Evolutionary conservation across 441 rosid species (phyloP), one percentile per base, ranked within the genome.

Genomic region (Eutrema salsugineum): DNA sequence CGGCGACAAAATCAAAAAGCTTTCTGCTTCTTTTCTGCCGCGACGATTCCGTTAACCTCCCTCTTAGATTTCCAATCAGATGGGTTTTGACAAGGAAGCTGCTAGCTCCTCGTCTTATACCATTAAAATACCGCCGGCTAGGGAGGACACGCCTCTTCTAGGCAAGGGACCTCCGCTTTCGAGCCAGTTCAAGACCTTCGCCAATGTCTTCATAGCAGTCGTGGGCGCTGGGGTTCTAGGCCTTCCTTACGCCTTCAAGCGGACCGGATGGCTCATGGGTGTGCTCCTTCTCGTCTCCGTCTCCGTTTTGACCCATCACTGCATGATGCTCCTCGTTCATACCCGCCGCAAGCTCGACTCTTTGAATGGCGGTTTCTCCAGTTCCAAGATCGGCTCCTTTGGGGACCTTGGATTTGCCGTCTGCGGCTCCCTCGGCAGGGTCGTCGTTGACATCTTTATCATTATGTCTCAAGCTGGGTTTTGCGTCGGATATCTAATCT

Each of bases 171-270:
- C 24, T 8, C 80, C 85, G 8, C 68, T 85, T 0, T 88, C 91
- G 0, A 85, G 89, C 30, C 90, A 66, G 44, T 66, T 83, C 66
- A 91, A 91, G 82, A 89, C 96, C 39, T 81, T 89, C 56, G 96
- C 96, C 43, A 91, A 91, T 61, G 83, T 88, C 35, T 91, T 91
- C 82, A 91, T 91, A 5, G 86, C 95, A 11, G 68, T 87, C 8
- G 93, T 89, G 0, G 97, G 95, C 12, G 87, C 96, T 14, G 97
- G 96, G 46, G 94, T 91, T 46, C 68, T 91, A 4, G 97, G 97
- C 3, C 81, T 91, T 9, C 96, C 97, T 7, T 88, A 89, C 79
- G 68, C 91, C 16, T 89, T 91, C 77, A 93, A 85, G 82, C 92
- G 89, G 30, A 88, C 91, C 33, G 96, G 97, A 8, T 93, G 98